phyloP scores from a whole-genome alignment of 192 early-diverging fungal genomes.

The Anaeromyces robustus region DNA sequence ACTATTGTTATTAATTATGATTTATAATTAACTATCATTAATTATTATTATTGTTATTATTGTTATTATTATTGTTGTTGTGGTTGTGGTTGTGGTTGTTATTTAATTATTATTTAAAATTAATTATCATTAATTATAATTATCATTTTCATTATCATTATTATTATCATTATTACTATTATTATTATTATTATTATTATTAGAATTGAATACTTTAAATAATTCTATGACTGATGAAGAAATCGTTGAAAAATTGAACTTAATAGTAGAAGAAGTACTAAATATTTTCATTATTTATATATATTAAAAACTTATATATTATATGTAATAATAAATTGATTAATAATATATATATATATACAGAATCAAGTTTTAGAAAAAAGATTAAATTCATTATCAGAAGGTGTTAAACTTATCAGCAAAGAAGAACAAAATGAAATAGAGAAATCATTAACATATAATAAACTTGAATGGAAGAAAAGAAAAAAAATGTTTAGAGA shows the following conservation, averaged over 20 bases:
- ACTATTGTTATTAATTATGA: no score
- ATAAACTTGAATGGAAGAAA: conserved; percentile 21
- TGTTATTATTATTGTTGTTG: no score
- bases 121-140: no score
- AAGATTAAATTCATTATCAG: neutral
- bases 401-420: neutral
- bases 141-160: no score
- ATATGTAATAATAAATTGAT: no score
- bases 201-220: neutral
- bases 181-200: no score
- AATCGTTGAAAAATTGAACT: neutral
- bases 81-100: no score
- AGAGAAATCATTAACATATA: neutral
- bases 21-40: no score
- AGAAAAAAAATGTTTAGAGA: conserved; percentile 40
- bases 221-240: neutral
- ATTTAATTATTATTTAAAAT: no score
- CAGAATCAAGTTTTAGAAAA: neutral
- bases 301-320: neutral
- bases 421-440: neutral
- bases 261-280: neutral
- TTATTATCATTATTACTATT: no score
- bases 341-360: neutral
- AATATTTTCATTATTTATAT: neutral
- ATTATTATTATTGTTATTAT: no score